A percentile compares a stretch with the other conserved stretches of the same genome.
phyloP scores from a whole-genome alignment of 2,329 filamentous ascomycete genomes.

The Diaporthe sp. region DNA sequence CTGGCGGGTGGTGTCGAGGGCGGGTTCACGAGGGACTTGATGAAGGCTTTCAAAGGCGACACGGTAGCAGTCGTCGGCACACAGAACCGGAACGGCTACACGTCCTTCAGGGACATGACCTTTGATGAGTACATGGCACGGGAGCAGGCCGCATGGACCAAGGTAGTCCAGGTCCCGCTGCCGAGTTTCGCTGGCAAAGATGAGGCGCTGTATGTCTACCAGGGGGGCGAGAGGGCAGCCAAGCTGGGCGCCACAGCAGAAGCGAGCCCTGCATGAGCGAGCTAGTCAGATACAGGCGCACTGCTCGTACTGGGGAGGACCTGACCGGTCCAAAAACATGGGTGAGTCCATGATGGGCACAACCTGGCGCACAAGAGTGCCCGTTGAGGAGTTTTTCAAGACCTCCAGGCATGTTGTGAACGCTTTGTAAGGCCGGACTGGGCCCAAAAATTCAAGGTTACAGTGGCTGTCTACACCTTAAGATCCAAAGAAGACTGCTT shows the following conservation, averaged over 20 bases:
- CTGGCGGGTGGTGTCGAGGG: constrained; percentile 74
- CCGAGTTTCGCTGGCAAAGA: constrained; percentile 84
- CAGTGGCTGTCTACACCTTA: background rate
- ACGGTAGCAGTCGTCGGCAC: constrained; percentile 80
- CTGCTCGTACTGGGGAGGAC: background rate
- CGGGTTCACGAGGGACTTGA: constrained; percentile 73
- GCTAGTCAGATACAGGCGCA: too few species aligned
- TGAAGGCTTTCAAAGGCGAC: constrained; percentile 73
- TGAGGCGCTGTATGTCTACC: constrained; percentile 79
- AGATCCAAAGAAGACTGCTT: background rate
- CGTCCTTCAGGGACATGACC: constrained; percentile 73
- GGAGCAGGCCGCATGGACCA: constrained; percentile 70
- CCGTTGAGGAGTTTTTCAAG: too few species aligned
- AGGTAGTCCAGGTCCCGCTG: constrained; percentile 74
- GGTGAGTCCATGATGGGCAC: too few species aligned
- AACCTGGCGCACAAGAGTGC: too few species aligned
- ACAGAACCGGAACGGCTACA: constrained; percentile 82
- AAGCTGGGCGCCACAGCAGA: constrained; percentile 10
- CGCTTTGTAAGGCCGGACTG: background rate
- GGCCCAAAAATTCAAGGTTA: background rate
- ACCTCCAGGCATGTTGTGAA: too few species aligned
- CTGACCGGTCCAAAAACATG: background rate
- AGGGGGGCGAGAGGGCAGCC: constrained; percentile 57
- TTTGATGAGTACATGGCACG: constrained; percentile 76
- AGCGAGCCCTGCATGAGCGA: background rate